phyloP scores from a whole-genome alignment of 1,284 basidiomycete species.

The Microbotryum silenes-acaulis region DNA sequence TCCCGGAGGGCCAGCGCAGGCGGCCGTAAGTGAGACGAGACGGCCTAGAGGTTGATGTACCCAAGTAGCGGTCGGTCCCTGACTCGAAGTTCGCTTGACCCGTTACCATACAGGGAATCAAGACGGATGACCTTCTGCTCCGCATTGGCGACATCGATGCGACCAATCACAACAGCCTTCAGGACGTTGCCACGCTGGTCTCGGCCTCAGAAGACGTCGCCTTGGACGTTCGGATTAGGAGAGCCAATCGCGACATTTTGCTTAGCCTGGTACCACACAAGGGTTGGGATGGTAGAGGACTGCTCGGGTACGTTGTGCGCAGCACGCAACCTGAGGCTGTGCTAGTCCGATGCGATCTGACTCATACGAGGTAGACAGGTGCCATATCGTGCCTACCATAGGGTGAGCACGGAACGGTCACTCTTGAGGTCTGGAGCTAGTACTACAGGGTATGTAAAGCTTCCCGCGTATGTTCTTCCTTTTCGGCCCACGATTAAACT shows the following conservation, averaged over 20 bases:
- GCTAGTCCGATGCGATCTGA: no score
- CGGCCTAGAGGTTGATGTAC: no score
- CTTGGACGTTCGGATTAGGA: slow-evolving; percentile 37
- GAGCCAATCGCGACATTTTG: slow-evolving; percentile 41
- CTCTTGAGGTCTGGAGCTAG: not conserved
- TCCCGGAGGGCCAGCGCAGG: slow-evolving; percentile 14
- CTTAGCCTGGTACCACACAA: slow-evolving; percentile 52
- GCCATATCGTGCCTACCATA: slow-evolving; percentile 1
- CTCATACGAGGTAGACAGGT: not conserved
- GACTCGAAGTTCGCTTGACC: no score
- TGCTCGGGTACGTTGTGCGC: slow-evolving; percentile 52
- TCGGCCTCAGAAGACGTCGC: slow-evolving; percentile 63
- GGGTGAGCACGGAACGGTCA: not conserved
- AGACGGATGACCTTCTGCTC: slow-evolving; percentile 21
- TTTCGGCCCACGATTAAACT: not conserved
- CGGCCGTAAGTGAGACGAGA: slow-evolving; percentile 9
- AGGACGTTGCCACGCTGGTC: slow-evolving; percentile 64
- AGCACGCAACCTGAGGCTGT: no score
- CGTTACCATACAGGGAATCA: slow-evolving; percentile 15
- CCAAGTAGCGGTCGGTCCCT: no score
- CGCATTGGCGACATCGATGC: slow-evolving; percentile 12
- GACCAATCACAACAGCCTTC: slow-evolving; percentile 47
- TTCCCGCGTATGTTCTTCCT: not conserved
- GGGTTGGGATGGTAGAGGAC: slow-evolving; percentile 69
- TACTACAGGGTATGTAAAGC: no score